A percentile compares a stretch with the other conserved stretches of the same genome.
phyloP scores from a whole-genome alignment of 2,329 filamentous ascomycete genomes.

The Cercospora nicotianae region DNA sequence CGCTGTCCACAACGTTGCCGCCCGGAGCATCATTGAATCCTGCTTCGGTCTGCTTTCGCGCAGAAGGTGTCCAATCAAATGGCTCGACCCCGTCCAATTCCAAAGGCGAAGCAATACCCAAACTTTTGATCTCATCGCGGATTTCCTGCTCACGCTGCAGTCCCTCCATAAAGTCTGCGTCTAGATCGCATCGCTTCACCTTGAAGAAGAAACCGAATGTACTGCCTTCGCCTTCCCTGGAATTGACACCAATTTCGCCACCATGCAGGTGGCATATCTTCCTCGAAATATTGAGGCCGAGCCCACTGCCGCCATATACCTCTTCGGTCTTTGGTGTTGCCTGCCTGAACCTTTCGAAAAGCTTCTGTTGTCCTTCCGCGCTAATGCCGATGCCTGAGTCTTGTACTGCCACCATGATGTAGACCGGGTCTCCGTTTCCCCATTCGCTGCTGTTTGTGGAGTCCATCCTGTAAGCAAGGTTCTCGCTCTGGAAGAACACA shows the following conservation, averaged over 20 bases:
- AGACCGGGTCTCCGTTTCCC: conserved; percentile 43
- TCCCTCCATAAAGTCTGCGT: conserved; percentile 1
- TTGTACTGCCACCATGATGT: conserved; percentile 48
- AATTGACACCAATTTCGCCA: conserved; percentile 49
- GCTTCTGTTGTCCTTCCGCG: conserved; percentile 41
- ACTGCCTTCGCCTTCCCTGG: conserved; percentile 39
- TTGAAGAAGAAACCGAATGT: conserved; percentile 50
- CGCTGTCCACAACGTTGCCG: conserved; percentile 2
- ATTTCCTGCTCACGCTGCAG: conserved; percentile 15
- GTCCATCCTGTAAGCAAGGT: conserved; percentile 42
- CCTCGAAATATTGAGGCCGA: conserved; percentile 50
- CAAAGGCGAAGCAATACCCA: conserved; percentile 11
- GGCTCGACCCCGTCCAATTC: conserved; percentile 15
- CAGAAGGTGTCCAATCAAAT: conserved; percentile 17
- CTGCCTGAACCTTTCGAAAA: conserved; percentile 48
- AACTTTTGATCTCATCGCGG: conserved; percentile 15
- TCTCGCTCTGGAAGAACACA: conserved; percentile 45
- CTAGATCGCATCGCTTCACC: conserved; percentile 19
- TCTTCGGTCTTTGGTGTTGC: conserved; percentile 37
- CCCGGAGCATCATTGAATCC: neutral
- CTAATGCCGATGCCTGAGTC: conserved; percentile 48
- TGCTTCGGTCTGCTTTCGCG: neutral
- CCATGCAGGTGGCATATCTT: conserved; percentile 47
- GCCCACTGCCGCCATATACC: conserved; percentile 47
- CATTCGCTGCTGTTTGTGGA: conserved; percentile 45